A percentile compares a stretch with the other conserved stretches of the same genome.
These are phyloP conservation scores for Arthromyces matolae DNA, from an alignment of 768 basidiomycete genomes.

Conservation along the genomic window DNA sequence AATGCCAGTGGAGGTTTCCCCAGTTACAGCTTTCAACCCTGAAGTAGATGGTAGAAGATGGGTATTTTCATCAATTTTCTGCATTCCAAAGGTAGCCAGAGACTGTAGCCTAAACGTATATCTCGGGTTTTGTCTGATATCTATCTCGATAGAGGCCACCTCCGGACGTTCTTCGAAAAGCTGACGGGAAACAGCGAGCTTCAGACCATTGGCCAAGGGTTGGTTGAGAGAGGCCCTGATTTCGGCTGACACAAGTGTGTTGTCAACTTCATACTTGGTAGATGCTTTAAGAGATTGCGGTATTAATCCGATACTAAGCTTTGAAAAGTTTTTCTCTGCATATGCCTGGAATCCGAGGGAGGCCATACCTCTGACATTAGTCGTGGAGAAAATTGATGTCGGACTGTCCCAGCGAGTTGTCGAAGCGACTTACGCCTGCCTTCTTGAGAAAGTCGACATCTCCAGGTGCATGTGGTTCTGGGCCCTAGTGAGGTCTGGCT, in stretches of 20 bases:
- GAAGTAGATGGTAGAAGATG: constrained; percentile 40
- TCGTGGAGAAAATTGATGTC: constrained; percentile 73
- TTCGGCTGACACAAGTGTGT: constrained; percentile 41
- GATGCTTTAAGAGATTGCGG: constrained; percentile 40
- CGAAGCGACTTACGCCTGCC: neutral
- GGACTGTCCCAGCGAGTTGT: constrained; percentile 60
- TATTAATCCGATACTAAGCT: constrained; percentile 26
- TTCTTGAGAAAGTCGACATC: constrained; percentile 31
- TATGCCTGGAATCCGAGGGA: constrained; percentile 15
- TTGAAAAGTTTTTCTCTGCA: constrained; percentile 11
- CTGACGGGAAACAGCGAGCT: constrained; percentile 45
- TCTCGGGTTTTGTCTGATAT: constrained; percentile 31
- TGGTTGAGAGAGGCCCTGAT: constrained; percentile 32
- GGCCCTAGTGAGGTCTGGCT: constrained; percentile 45
- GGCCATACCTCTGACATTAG: constrained; percentile 42
- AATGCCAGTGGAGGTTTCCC: constrained; percentile 48
- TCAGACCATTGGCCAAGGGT: constrained; percentile 37
- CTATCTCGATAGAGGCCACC: constrained; percentile 42
- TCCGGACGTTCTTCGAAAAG: constrained; percentile 47
- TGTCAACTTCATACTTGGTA: constrained; percentile 45
- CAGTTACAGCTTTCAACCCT: constrained; percentile 45
- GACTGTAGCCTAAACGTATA: constrained; percentile 42
- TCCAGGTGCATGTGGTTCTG: constrained; percentile 40
- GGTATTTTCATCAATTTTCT: constrained; percentile 19
- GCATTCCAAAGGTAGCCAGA: constrained; percentile 34